Evolutionary conservation across 192 early-diverging fungal genomes (phyloP).

Genomic region (Backusella tuberculispora): DNA sequence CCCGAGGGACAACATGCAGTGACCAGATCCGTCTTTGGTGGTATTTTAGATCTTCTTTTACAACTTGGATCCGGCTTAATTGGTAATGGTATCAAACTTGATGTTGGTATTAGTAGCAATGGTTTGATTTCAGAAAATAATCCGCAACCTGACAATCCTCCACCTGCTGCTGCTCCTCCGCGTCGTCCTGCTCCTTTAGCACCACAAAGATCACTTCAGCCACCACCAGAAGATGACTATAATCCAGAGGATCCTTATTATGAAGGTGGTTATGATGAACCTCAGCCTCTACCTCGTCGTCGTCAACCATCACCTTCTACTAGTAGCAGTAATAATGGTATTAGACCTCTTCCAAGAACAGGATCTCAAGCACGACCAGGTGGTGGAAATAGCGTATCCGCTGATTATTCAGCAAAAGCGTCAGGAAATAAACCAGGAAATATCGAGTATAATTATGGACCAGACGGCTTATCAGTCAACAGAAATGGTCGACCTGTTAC

Average conservation of each 20-base stretch:
- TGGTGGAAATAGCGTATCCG: not conserved
- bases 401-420: too few species aligned
- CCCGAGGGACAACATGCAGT: not conserved
- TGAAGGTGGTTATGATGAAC: too few species aligned
- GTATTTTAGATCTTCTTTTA: not conserved
- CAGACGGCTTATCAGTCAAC: not conserved
- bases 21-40: not conserved
- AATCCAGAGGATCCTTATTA: too few species aligned
- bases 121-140: not conserved
- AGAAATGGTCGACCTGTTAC: not conserved
- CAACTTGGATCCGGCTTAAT: not conserved
- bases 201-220: too few species aligned
- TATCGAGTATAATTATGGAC: not conserved
- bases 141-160: not conserved
- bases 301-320: too few species aligned
- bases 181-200: too few species aligned
- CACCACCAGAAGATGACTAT: too few species aligned
- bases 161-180: not conserved
- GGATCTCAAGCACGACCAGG: not conserved
- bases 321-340: too few species aligned
- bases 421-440: not conserved
- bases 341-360: not conserved
- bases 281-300: too few species aligned
- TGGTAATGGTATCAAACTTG: not conserved
- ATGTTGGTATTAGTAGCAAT: constrained; percentile 4